Evolutionary conservation across 257 asterid genomes (phyloP), one percentile per base, ranked within the genome.

Genomic region (Fraxinus cuspidata): DNA sequence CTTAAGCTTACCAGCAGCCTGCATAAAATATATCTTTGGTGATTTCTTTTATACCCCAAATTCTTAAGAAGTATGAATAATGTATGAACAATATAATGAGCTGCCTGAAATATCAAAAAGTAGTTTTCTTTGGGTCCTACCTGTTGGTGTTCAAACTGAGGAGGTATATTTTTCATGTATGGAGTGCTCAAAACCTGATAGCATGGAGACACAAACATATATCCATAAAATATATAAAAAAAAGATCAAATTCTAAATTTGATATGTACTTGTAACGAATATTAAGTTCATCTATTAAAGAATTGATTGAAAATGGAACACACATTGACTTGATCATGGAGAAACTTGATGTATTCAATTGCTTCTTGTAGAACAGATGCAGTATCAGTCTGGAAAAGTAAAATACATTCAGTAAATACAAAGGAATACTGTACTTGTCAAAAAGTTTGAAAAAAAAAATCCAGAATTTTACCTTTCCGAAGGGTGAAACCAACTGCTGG

Each of bases 311-410:
- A 63, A 63, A 5, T 8, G 18, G 18, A 51, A 42, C 82, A 3
- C 73, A 79, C 82, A 44, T 51, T 32, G 18, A 79, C 70, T 79
- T 79, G 79, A 79, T 74, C 82, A 47, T 79, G 82, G n/a, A 79
- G 74, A 65, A 79, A 79, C 37, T 79, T 79, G 73, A 79, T 79
- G 60, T 65, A 79, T 7, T 79, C 78, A 25, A 79, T 73, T 32
- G 82, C 74, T 73, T 79, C 82, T 38, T 79, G 78, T 64, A 79
- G 82, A 73, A 79, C 82, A 37, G 82, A 79, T 4, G 82, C 82
- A 40, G 82, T 79, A 79, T 79, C 76, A 12, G 69, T 63, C 69
- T 63, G 69, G 19, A 63, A 27, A 63, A 27, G 7, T 56, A 19
- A 56, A 27, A 5, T 18, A 53, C 10, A 12, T 63, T 63, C 15